Evolutionary conservation across 805 yeast genomes (phyloP), one percentile per base, ranked within the genome.

Genomic region (Cyberlindnera lachancei): DNA sequence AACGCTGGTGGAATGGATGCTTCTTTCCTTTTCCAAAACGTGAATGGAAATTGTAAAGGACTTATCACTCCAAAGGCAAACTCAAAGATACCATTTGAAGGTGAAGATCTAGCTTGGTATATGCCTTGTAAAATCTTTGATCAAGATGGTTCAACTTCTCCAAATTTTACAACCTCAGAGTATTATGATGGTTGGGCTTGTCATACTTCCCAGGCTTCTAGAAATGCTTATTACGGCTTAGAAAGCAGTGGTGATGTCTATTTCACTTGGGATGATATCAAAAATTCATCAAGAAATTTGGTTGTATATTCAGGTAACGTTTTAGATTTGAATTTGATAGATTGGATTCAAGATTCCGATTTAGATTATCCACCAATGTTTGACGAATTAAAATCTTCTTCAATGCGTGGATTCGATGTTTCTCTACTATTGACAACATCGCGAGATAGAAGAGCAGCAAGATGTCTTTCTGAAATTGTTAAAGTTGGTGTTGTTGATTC

Each of bases 231-330:
- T 52, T 83, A 81, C 53, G 44, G 51, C 25, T 59, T 83, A 45
- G 55, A 70, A 17, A 70, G 68, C 22, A 59, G 67, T 18, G 95
- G 90, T 6, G 86, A 82, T 41, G 79, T 90, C 5, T 87, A 71
- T 55, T 92, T 79, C 59, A 78, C 87, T 6, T 92, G 98, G 98
- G 85, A 84, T 34, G 94, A 83, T 45, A 67, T 90, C 40, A 65
- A 61, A 38, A 76, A 79, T 50, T 59, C 78, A 17, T 56, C 79
- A 5, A 70, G 95, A 56, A 81, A 81, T 42, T 67, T 92, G 50
- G 79, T 87, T 19, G 96, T 88, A 4, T 90, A 80, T 59, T 80
- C 87, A 30, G 97, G 98, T 7, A 71, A 74, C 44, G 96, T 92
- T 9, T 66, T 92, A 25, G 96, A 92, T 56, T 65, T 92, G 52